phyloP scores from a whole-genome alignment of 2,329 filamentous ascomycete species.

The Pseudohalonectria lignicola region DNA sequence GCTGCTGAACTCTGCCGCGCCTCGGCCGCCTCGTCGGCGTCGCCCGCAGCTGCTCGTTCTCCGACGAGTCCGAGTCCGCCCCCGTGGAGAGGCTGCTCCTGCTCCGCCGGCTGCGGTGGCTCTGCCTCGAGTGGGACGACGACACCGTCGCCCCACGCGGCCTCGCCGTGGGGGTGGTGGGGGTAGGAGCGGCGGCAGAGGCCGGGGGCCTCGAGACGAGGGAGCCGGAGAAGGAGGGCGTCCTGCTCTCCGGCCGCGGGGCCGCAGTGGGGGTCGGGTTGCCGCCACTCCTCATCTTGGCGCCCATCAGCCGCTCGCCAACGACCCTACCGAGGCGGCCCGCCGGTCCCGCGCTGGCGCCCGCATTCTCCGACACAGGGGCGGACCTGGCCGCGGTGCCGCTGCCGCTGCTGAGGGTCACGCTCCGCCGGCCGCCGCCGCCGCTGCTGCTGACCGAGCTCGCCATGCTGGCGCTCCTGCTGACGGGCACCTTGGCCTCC shows the following conservation, averaged over 20 bases:
- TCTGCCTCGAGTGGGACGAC: slow-evolving; percentile 12
- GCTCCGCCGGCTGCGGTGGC: slow-evolving; percentile 13
- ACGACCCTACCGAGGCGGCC: slow-evolving; percentile 22
- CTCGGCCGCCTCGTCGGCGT: slow-evolving; percentile 3
- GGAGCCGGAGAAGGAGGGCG: too few relatives aligned
- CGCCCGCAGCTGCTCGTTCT: not conserved
- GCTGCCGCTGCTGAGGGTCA: not conserved
- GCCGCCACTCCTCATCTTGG: slow-evolving; percentile 32
- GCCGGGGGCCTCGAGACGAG: too few relatives aligned
- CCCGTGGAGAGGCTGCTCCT: slow-evolving; percentile 14
- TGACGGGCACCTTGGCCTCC: slow-evolving; percentile 70
- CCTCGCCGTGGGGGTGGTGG: slow-evolving; percentile 9
- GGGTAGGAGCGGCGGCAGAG: slow-evolving; percentile 9
- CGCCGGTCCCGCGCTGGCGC: too few relatives aligned
- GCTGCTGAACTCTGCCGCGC: slow-evolving; percentile 6
- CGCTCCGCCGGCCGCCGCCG: slow-evolving; percentile 28
- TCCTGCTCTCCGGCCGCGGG: not conserved
- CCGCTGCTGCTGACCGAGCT: slow-evolving; percentile 36
- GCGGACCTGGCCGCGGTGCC: not conserved
- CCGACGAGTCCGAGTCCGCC: slow-evolving; percentile 9
- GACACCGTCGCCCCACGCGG: slow-evolving; percentile 10
- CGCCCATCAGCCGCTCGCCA: slow-evolving; percentile 32
- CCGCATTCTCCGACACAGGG: too few relatives aligned
- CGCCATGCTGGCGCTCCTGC: slow-evolving; percentile 47
- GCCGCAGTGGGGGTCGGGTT: slow-evolving; percentile 8